Evolutionary conservation across 305 asterid species (phyloP).

Genomic region (Fraxinus nigra): DNA sequence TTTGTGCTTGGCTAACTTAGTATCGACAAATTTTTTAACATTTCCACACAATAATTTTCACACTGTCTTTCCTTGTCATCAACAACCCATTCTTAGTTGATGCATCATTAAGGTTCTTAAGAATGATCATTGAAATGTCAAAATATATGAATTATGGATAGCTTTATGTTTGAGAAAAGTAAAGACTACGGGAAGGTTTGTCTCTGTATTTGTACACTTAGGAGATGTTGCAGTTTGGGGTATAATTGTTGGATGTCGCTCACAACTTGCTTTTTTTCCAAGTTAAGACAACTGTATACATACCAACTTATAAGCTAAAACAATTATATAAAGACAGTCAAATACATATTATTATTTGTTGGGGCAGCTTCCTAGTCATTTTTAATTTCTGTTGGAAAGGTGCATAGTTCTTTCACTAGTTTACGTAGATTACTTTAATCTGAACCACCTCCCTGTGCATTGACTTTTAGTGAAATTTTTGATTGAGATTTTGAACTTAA

Average conservation of each 20-base stretch:
- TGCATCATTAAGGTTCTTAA: constrained; percentile 38
- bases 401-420: neutral
- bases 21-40: neutral
- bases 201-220: constrained; percentile 1
- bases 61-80: constrained; percentile 33
- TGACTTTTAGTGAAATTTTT: neutral
- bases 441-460: neutral
- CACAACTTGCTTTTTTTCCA: constrained; percentile 36
- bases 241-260: constrained; percentile 5
- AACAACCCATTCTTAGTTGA: constrained; percentile 39
- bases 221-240: neutral
- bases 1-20: neutral
- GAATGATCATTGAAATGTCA: constrained; percentile 21
- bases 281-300: constrained; percentile 36
- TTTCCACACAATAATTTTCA: neutral
- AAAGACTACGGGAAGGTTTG: constrained; percentile 37
- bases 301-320: neutral
- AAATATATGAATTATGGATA: constrained; percentile 23
- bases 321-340: neutral
- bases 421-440: neutral
- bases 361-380: neutral
- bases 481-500: neutral
- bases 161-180: constrained; percentile 57
- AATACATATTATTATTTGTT: neutral
- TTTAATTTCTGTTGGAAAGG: neutral